Percentiles rank a stretch among this genome's conserved stretches.
Evolutionary conservation across 495 filamentous ascomycete species (phyloP).

Genomic region (Aspergillus diversus): DNA sequence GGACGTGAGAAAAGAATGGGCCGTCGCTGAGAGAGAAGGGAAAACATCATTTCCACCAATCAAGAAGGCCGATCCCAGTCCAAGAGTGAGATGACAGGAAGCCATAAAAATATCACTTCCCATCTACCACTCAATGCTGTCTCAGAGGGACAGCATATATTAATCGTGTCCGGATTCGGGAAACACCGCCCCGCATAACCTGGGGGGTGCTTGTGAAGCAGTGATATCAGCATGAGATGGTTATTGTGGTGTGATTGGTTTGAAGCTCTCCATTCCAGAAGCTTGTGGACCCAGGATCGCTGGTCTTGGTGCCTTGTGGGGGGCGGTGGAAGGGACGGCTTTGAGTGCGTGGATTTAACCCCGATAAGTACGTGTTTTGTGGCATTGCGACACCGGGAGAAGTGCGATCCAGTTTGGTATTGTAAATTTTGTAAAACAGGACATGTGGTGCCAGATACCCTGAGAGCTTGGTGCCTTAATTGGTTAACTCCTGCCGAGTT

Average conservation of each 20-base stretch:
- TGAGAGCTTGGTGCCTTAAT: too few relatives aligned
- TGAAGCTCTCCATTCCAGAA: slow-evolving; percentile 40
- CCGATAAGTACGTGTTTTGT: slow-evolving; percentile 17
- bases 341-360: slow-evolving; percentile 25
- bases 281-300: slow-evolving; percentile 46
- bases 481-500: too few relatives aligned
- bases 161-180: slow-evolving; percentile 33
- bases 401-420: slow-evolving; percentile 3
- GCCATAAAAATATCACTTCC: background rate
- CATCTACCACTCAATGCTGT: background rate
- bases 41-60: slow-evolving; percentile 17
- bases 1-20: background rate
- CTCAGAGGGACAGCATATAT: slow-evolving; percentile 14
- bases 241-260: slow-evolving; percentile 27
- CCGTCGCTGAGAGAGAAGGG: slow-evolving; percentile 15
- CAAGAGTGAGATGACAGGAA: background rate
- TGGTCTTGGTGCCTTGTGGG: slow-evolving; percentile 41
- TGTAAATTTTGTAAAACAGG: background rate
- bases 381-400: background rate
- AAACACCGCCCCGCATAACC: slow-evolving; percentile 42
- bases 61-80: background rate
- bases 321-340: background rate
- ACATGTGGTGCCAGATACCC: too few relatives aligned
- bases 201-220: slow-evolving; percentile 25
- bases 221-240: slow-evolving; percentile 46